phyloP scores from a whole-genome alignment of 2,329 filamentous ascomycete genomes.

The Simplicillium aogashimaense region DNA sequence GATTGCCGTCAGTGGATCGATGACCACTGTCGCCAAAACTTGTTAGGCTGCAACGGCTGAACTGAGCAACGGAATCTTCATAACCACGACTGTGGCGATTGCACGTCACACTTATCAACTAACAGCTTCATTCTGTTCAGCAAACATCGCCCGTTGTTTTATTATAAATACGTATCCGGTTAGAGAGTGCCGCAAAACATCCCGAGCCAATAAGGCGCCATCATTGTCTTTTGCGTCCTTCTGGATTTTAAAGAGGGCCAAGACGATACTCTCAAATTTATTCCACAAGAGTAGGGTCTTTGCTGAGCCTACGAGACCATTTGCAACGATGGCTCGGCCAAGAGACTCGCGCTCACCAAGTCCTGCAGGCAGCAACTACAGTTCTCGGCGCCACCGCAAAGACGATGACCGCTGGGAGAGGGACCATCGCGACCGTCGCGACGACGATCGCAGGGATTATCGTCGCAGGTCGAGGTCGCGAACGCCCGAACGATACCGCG shows the following conservation, averaged over 20 bases:
- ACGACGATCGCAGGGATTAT: constrained; percentile 37
- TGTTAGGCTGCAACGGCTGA: no score
- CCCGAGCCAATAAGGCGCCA: no score
- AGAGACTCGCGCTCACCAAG: constrained; percentile 79
- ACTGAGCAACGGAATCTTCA: no score
- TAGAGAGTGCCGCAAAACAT: no score
- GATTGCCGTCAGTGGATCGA: no score
- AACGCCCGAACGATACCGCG: constrained; percentile 48
- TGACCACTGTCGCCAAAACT: no score
- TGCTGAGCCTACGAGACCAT: constrained; percentile 28
- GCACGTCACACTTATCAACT: no score
- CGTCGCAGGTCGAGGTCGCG: constrained; percentile 51
- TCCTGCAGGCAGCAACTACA: constrained; percentile 78
- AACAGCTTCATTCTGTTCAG: no score
- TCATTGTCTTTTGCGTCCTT: no score
- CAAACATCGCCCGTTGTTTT: no score
- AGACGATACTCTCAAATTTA: neutral
- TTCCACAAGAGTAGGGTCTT: constrained; percentile 26
- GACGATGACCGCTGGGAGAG: constrained; percentile 48
- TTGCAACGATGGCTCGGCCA: constrained; percentile 47
- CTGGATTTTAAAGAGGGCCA: neutral
- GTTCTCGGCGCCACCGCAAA: constrained; percentile 58
- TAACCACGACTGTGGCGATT: no score
- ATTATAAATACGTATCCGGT: no score
- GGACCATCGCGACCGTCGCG: constrained; percentile 38